Conservation (phyloP, 2,329 filamentous ascomycete species). For the Ophiostoma piceae region DNA sequence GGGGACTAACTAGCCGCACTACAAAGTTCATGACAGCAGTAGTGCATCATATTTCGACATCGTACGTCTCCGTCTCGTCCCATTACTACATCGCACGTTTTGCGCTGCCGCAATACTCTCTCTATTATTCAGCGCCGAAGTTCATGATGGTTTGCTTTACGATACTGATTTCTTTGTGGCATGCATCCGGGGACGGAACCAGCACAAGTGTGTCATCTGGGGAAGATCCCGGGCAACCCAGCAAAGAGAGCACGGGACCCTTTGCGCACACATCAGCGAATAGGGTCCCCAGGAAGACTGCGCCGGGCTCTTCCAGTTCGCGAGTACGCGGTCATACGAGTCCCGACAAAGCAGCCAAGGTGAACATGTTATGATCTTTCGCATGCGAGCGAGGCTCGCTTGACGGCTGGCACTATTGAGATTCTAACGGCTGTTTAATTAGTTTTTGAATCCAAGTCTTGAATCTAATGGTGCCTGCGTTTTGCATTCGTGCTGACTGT, state of each 20-base stretch:
- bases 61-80: conserved; percentile 10
- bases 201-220: not conserved
- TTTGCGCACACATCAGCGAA: not conserved
- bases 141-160: not conserved
- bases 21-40: conserved; percentile 11
- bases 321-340: conserved; percentile 3
- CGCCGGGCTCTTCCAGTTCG: not conserved
- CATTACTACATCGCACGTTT: not conserved
- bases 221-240: not conserved
- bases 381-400: not conserved
- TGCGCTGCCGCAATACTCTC: not conserved
- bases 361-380: not conserved
- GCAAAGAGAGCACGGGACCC: not conserved
- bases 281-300: not conserved
- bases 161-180: not conserved
- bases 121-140: not conserved
- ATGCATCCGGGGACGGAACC: not conserved
- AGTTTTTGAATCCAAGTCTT: too few relatives aligned
- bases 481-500: not conserved
- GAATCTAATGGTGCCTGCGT: not conserved
- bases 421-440: not conserved
- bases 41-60: not conserved
- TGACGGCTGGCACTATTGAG: not conserved
- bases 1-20: not conserved
- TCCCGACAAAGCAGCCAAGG: not conserved